Evolutionary conservation across 108 stramenopile species (phyloP).

Genomic region (Skeletonema marinoi): DNA sequence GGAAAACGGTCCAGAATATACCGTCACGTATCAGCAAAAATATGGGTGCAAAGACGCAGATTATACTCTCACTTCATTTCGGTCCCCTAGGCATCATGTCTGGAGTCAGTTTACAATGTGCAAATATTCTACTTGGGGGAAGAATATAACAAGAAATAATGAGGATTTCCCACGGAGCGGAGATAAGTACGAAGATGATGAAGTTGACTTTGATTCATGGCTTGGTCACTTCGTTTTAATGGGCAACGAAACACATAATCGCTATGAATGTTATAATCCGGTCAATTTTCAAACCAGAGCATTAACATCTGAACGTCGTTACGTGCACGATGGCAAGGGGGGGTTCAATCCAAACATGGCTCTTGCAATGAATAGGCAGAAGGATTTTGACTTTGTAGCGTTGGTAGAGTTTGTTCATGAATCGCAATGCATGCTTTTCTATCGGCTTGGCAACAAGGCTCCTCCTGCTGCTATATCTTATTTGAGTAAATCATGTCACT

Average conservation of each 20-base stretch:
- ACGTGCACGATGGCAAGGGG: not conserved
- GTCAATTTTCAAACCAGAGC: slow-evolving; percentile 18
- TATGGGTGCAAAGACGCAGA: not conserved
- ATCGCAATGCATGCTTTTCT: slow-evolving; percentile 14
- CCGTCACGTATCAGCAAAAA: slow-evolving; percentile 6
- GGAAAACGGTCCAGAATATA: slow-evolving; percentile 10
- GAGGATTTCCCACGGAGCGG: slow-evolving; percentile 12
- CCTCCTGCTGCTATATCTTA: slow-evolving; percentile 2
- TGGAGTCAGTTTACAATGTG: slow-evolving; percentile 19
- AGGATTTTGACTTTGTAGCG: slow-evolving; percentile 18
- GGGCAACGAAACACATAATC: not conserved
- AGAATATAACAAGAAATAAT: not conserved
- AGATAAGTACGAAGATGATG: not conserved
- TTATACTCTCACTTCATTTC: slow-evolving; percentile 7
- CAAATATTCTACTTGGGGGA: slow-evolving; percentile 16
- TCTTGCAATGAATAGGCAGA: slow-evolving; percentile 4
- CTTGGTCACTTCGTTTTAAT: slow-evolving; percentile 8
- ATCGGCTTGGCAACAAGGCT: not conserved
- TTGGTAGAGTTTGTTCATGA: slow-evolving; percentile 18
- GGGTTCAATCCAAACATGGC: slow-evolving; percentile 12
- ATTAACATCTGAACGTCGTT: not conserved
- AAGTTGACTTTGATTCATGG: slow-evolving; percentile 15
- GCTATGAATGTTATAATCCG: slow-evolving; percentile 21
- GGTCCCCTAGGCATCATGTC: slow-evolving; percentile 21
- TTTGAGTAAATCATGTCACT: slow-evolving; percentile 13